Conservation (phyloP, 2,329 filamentous ascomycete species). For the Penicillium psychrosexuale region DNA sequence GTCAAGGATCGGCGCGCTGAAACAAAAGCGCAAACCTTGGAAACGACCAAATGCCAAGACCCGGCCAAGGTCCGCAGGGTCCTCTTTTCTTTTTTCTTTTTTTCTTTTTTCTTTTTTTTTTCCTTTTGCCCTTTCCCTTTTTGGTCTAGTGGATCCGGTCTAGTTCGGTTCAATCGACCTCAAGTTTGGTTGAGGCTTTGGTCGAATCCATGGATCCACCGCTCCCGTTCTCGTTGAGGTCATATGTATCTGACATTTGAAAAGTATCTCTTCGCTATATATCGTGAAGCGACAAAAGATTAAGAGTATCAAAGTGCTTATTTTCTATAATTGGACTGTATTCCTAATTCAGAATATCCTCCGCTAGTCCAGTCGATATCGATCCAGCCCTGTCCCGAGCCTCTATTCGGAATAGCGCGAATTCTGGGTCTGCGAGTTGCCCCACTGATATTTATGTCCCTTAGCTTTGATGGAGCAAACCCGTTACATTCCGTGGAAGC, state of each 20-base stretch:
- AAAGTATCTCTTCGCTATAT: neutral
- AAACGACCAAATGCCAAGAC: slow-evolving; percentile 6
- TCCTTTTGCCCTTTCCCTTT: neutral
- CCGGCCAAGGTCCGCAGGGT: neutral
- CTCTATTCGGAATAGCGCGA: slow-evolving; percentile 4
- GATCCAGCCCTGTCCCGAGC: slow-evolving; percentile 1
- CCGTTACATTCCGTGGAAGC: slow-evolving; percentile 22
- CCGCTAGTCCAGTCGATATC: slow-evolving; percentile 1
- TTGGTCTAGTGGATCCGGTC: neutral
- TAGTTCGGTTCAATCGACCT: neutral
- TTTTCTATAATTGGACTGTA: neutral
- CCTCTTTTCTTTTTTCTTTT: slow-evolving; percentile 4
- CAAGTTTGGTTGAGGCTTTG: neutral
- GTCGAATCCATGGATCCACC: neutral
- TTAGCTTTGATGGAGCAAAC: slow-evolving; percentile 15
- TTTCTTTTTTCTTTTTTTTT: neutral
- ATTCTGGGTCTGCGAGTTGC: slow-evolving; percentile 14
- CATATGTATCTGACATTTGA: neutral
- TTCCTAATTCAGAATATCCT: neutral
- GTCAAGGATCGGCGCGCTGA: slow-evolving; percentile 11
- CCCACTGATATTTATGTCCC: neutral
- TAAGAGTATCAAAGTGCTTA: too few relatives aligned
- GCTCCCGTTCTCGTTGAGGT: neutral
- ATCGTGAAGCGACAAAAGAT: too few relatives aligned
- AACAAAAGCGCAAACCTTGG: slow-evolving; percentile 14